A percentile compares a stretch with the other conserved stretches of the same genome.
Evolutionary conservation across 805 yeast genomes (phyloP).

Genomic region (Candida morakotiae): DNA sequence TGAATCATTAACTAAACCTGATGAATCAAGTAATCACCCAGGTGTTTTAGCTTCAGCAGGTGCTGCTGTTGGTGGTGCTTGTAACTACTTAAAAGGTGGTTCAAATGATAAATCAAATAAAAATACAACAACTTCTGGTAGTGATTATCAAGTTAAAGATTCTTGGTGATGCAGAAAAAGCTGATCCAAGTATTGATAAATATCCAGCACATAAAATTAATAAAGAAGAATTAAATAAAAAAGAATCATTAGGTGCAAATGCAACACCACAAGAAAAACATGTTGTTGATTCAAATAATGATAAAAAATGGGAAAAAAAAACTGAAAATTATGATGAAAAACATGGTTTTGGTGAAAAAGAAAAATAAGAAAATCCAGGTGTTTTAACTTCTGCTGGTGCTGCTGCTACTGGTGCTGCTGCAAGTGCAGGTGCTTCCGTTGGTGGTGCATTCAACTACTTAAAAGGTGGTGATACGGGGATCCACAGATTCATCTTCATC

Average conservation of each 20-base stretch:
- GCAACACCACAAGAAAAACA: conserved; percentile 5
- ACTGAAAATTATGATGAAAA: conserved; percentile 23
- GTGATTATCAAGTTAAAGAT: conserved; percentile 1
- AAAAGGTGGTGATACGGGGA: background rate
- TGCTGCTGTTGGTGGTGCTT: conserved; percentile 4
- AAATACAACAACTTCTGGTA: background rate
- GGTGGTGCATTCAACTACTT: conserved; percentile 1
- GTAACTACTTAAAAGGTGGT: background rate
- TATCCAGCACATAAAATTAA: conserved; percentile 4
- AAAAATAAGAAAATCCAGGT: conserved; percentile 1
- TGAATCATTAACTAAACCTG: conserved; percentile 3
- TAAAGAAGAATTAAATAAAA: conserved; percentile 1
- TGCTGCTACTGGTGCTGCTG: too few species aligned
- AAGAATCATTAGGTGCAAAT: conserved; percentile 2
- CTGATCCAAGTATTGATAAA: conserved; percentile 3
- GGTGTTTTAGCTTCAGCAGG: conserved; percentile 5
- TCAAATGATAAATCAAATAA: background rate
- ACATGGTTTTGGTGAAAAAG: conserved; percentile 13
- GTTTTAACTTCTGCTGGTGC: conserved; percentile 2
- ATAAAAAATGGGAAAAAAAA: conserved; percentile 16
- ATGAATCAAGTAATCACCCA: background rate
- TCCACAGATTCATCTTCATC: too few species aligned
- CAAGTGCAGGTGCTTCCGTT: conserved; percentile 1
- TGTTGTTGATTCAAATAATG: conserved; percentile 1
- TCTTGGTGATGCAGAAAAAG: conserved; percentile 6